Base-by-base conservation (phyloP, 176 grass and related monocot genomes). In the Rhipidocladum racemiflorum region DNA sequence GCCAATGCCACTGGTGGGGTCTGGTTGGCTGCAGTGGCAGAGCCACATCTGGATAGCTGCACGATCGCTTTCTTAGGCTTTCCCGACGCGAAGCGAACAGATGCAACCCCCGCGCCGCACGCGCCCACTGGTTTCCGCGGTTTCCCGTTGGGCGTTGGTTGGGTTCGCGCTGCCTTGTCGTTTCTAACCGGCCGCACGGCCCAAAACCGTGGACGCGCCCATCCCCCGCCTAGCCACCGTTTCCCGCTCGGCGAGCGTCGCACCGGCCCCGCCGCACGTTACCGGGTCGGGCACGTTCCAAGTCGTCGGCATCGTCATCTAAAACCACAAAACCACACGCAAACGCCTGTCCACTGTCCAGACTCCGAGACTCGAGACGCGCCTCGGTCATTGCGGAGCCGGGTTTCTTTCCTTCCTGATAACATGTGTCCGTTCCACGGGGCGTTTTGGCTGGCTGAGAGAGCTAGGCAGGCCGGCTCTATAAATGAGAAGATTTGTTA, bases 181-280 rank as follows among this genome's bases (percentile, higher is more conserved):
- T 17, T 23, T 48, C 39, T 0, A 11, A 9, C 67, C 18, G 28
- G 54, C 10, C 36, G 62, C 17, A 34, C 28, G 4, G 13, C 10
- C 45, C 46, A 17, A 85, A 83, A 78, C 74, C 65, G 74, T 50
- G 83, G 83, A 70, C 74, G 83, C 82, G 3, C 13, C 55, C 50
- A 60, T 7, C 55, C 55, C 65, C 64, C 82, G 3, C 13, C 55
- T 20, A 60, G 23, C 38, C 74, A 62, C 56, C 36, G 56, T 62
- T 77, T 61, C 54, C 12, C 23, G 57, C 24, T 57, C 55, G 53
- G 53, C 53, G 3, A 0, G 51, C 18, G 2, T 56, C 21, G 21
- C n/a, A 2, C 17, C 46, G 45, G 46, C 18, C 28, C 25, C 46
- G 7, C 46, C 46, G 46, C 70, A 74, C 46, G 70, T 20, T 11